Evolutionary conservation across 441 rosid species (phyloP).

Genomic region (Populus hybrid): DNA sequence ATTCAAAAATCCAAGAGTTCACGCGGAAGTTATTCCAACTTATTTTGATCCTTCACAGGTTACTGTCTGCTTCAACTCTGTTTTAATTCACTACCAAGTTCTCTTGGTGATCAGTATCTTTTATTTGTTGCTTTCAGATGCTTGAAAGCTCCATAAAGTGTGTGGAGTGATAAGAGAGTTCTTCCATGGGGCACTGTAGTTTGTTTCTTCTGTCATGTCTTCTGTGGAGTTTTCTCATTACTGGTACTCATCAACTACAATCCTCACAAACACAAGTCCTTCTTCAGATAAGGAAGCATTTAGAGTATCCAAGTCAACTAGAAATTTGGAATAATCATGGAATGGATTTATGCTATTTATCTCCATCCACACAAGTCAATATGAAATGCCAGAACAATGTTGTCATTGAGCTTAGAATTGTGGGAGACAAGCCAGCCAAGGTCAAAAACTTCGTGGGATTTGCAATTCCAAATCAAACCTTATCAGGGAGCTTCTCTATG

Average conservation of each 20-base stretch:
- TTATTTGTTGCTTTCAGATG: conserved; percentile 2
- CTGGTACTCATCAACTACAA: conserved; percentile 57
- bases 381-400: conserved; percentile 58
- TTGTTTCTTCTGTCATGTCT: conserved; percentile 38
- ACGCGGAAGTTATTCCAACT: background rate
- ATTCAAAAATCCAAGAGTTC: background rate
- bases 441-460: conserved; percentile 40
- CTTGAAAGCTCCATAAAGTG: conserved; percentile 5
- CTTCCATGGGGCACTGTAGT: conserved; percentile 39
- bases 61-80: conserved; percentile 11
- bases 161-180: background rate
- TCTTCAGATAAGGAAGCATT: conserved; percentile 70
- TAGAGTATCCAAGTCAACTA: conserved; percentile 64
- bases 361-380: conserved; percentile 45
- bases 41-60: background rate
- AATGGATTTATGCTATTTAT: conserved; percentile 54
- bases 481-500: conserved; percentile 61
- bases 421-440: conserved; percentile 49
- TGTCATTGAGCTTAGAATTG: conserved; percentile 51
- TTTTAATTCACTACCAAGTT: background rate
- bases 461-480: conserved; percentile 40
- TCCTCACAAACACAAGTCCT: conserved; percentile 78
- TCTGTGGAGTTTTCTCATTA: conserved; percentile 46
- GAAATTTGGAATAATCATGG: conserved; percentile 61
- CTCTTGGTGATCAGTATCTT: background rate